Evolutionary conservation across 768 basidiomycete species (phyloP).

Genomic region (Imleria badia): DNA sequence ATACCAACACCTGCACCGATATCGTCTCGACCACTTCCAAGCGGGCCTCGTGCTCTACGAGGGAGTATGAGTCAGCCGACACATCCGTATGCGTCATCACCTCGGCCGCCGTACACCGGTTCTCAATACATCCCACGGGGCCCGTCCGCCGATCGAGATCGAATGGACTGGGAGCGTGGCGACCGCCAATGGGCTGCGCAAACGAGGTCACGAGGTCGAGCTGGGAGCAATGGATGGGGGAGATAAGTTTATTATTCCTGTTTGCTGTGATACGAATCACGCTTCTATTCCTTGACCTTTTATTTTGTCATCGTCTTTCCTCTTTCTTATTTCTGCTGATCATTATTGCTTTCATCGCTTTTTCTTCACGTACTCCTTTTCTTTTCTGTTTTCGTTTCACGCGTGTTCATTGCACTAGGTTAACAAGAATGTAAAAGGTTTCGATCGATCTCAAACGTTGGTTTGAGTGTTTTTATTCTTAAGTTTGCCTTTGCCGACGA

Average conservation of each 20-base stretch:
- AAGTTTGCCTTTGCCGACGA: neutral
- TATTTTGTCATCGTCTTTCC: neutral
- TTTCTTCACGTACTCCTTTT: neutral
- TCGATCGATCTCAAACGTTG: neutral
- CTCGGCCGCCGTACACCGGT: conserved; percentile 23
- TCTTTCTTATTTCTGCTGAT: conserved; percentile 23
- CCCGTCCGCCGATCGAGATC: conserved; percentile 52
- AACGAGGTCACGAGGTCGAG: conserved; percentile 32
- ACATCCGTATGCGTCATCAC: conserved; percentile 18
- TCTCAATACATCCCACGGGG: conserved; percentile 46
- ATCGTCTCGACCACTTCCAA: conserved; percentile 36
- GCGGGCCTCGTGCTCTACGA: conserved; percentile 41
- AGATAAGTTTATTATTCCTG: conserved; percentile 21
- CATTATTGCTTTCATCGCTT: conserved; percentile 33
- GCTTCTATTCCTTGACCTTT: neutral
- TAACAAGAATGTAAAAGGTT: conserved; percentile 7
- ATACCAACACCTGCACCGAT: conserved; percentile 23
- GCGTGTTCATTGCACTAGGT: conserved; percentile 10
- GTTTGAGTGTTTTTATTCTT: neutral
- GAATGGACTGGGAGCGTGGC: conserved; percentile 45
- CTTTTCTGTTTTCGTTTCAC: conserved; percentile 8
- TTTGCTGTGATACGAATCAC: conserved; percentile 12
- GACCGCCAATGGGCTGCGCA: conserved; percentile 36
- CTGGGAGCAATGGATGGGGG: conserved; percentile 38
- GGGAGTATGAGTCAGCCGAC: conserved; percentile 25